Conservation (phyloP, 2,329 filamentous ascomycete species). For the Cadophora luteo-olivacea region DNA sequence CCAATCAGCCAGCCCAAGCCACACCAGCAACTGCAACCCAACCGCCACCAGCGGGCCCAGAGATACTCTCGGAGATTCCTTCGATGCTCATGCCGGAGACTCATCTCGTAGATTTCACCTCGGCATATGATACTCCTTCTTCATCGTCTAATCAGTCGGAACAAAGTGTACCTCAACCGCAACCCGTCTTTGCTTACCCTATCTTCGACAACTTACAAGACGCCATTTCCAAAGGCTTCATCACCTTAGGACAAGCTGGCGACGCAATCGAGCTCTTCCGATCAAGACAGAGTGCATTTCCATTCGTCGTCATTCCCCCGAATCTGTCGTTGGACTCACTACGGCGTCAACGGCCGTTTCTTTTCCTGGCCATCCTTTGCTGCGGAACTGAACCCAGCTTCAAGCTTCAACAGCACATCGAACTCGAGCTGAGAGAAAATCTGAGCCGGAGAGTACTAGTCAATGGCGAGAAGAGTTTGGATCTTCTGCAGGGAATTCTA, state of each 20-base stretch:
- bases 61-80: background rate
- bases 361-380: constrained; percentile 60
- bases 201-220: constrained; percentile 47
- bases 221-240: constrained; percentile 27
- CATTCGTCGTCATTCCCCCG: constrained; percentile 40
- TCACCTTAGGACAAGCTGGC: constrained; percentile 31
- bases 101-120: background rate
- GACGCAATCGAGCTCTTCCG: constrained; percentile 29
- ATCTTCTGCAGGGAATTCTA: constrained; percentile 62
- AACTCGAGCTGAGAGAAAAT: constrained; percentile 63
- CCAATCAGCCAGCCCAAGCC: constrained; percentile 11
- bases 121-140: background rate
- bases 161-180: constrained; percentile 35
- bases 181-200: constrained; percentile 7
- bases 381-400: constrained; percentile 56
- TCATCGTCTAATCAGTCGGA: background rate
- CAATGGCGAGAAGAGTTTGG: constrained; percentile 61
- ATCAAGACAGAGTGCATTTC: constrained; percentile 29
- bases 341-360: constrained; percentile 56
- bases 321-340: constrained; percentile 53
- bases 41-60: background rate
- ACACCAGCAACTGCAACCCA: constrained; percentile 14
- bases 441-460: constrained; percentile 63
- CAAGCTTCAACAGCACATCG: constrained; percentile 60
- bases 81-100: background rate